Base-by-base conservation (phyloP, 257 asterid species). In the Solanum tarijense region DNA sequence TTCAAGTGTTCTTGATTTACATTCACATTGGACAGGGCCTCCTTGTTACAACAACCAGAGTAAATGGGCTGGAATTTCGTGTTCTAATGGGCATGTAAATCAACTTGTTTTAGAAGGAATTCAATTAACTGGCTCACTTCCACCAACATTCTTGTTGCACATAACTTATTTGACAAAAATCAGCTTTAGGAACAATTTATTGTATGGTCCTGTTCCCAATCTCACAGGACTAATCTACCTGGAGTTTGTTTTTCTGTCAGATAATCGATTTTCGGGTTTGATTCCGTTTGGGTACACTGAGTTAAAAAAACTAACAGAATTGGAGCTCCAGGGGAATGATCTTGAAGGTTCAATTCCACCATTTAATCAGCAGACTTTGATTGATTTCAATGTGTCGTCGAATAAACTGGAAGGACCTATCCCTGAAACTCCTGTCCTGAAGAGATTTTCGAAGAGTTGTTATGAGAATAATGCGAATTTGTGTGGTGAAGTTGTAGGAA, bases 21-120 rank as follows among this genome's bases (percentile, higher is more conserved):
- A 95, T 87, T 78, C 85, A 20, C 93, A 95, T 41, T 95, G 98
- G 98, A 95, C 96, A 9, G 97, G 97, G 32, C 96, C 94, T 6
- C 94, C 96, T n/a, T 95, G 98, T 89, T n/a, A 78, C 21, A 74
- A 75, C 39, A 92, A 91, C 71, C 89, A 69, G 86, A 95, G 97
- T 92, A 83, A 90, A 86, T 95, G 98, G 98, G 91, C 87, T 5
- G 98, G 98, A 46, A 87, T 95, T 18, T 85, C 83, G 87, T 95
- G 98, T 89, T 91, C 86, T 18, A 75, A 93, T 89, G 93, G 94
- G 90, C 96, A 92, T 39, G 92, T 93, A 1, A 88, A 88, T 0
- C 90, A 43, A 46, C 87, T 95, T 35, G 94, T 92, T 72, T 92
- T 95, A 9, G 94, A 94, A 90, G 96, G 93, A 20, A 83, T 91